Base-by-base conservation (phyloP, 2,329 filamentous ascomycete genomes). In the Venturia aucupariae region DNA sequence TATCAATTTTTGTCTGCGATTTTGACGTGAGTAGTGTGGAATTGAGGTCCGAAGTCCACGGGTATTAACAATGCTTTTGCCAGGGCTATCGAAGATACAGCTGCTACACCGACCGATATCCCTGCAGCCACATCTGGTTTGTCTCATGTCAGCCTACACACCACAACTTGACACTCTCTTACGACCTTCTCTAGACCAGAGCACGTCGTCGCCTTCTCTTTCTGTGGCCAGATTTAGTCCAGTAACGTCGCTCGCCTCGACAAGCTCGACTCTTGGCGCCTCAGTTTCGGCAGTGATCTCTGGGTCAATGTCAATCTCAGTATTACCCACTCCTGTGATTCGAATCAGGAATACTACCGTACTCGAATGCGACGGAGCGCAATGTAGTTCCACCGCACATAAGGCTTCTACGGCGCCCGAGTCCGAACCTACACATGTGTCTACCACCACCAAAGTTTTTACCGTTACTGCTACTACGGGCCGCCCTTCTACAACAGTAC, bases 81-180 rank as follows among this genome's bases (percentile, higher is more conserved):
- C 24, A 55, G 51, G 13, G 60, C 60, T 7, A 48, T 62, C 10
- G 60, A 62, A 48, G 41, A 51, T 51, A 62, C 60, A 7, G 27
- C 60, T 19, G 22, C 60, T 17, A 44, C 39, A 51, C 60, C 60
- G n/a, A 46, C 60, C 7, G 27, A 51, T 44, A 48, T 62, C n/a
- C 35, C 39, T 30, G 35, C 35, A n/a, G 60, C 60, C 30, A 35
- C 32, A 17, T 62, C 60, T 22, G 57, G 57, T 60, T 42, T 6
- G 57, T 19, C 10, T 13, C 22, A 30, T n/a, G n/a, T n/a, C 42
- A 7, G 35, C 22, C 6, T 3, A 22, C 8, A 41, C 24, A 35
- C 6, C 10, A 27, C 7, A 35, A 13, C 2, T 19, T 7, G 35
- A 41, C 24, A 3, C 2, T 41, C 3, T 60, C 35, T 41, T 5